Base-by-base conservation (phyloP, 768 basidiomycete species). In the Boletus speciosus region DNA sequence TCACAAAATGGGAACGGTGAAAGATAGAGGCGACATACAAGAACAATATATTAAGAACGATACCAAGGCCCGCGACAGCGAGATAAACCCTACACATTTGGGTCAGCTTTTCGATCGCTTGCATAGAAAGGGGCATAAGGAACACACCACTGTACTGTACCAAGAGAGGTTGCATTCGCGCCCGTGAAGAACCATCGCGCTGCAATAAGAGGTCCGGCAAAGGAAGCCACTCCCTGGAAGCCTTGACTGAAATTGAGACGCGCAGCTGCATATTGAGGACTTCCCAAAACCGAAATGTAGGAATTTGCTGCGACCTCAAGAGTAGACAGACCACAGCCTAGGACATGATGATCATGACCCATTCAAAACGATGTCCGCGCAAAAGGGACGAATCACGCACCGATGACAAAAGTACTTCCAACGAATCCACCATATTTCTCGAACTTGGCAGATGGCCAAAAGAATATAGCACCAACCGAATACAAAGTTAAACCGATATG, bases 181-280 rank as follows among this genome's bases (percentile, higher is more conserved):
- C 82, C 88, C 2, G 71, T 74, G 76, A 90, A 88, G 74, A 90
- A 90, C 77, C 81, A 88, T 49, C 81, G 76, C 5, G 85, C 81
- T 23, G 86, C 87, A 61, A 90, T 90, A 59, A 89, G 77, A 19
- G 88, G 87, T 4, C 89, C 83, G 9, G 81, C 75, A 65, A 90
- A 88, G 4, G 82, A 81, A 0, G 88, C 87, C 40, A 90, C 74
- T 23, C 87, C 88, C 63, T 88, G 86, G 74, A 86, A 88, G 5
- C 85, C 85, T 71, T 90, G 89, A 55, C 85, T 86, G 68, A 90
- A 86, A 67, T 88, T 89, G 48, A 91, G 76, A 29, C 88, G 78
- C 61, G 85, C 83, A 14, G 86, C 85, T 45, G 87, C 87, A 66
- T 84, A 84, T 61, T 82, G 82, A 27, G 83, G 83, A 4, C 80